Base-by-base conservation (phyloP, 805 yeast genomes). In the Candida krabiensis region DNA sequence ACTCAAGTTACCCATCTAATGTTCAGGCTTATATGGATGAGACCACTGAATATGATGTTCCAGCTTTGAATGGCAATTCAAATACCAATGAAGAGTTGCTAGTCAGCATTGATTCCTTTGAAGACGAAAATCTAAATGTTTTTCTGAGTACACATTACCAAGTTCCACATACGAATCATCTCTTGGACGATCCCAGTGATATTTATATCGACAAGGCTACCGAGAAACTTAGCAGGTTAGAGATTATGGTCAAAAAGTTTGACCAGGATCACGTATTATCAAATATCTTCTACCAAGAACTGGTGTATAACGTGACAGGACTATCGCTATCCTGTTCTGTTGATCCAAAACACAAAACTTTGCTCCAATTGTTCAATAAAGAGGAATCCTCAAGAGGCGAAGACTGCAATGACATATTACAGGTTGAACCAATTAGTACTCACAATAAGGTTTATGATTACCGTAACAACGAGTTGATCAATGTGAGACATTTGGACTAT, bases 281-380 rank as follows among this genome's bases (percentile, higher is more conserved):
- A 14, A 49, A 41, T 30, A 47, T 50, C 11, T 22, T 45, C 9
- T 45, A 47, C 28, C 54, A 47, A 21, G 52, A 50, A 29, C 42
- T 44, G 12, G 32, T 47, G 4, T 47, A 33, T 34, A 50, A 50
- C 25, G 28, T 43, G 13, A 35, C 45, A 15, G 28, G 26, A 13
- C 24, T 40, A 16, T 23, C 32, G 3, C 30, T 14, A 6, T 21
- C 15, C 4, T 22, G 19, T 3, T 11, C 19, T 6, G 34, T 32
- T 5, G 16, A 28, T 13, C 34, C 13, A 14, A 9, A 19, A 5
- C 19, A 15, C 11, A 16, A 16, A 9, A 18, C 19, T 4, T 36
- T 41, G 37, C 35, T 19, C 22, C 4, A 29, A 16, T 25, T 26
- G 28, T 28, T 31, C 19, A 24, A 31, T 13, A 25, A 19, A 13